Conservation (phyloP, 2,329 filamentous ascomycete species). For the Hymenoscyphus fructigenus region DNA sequence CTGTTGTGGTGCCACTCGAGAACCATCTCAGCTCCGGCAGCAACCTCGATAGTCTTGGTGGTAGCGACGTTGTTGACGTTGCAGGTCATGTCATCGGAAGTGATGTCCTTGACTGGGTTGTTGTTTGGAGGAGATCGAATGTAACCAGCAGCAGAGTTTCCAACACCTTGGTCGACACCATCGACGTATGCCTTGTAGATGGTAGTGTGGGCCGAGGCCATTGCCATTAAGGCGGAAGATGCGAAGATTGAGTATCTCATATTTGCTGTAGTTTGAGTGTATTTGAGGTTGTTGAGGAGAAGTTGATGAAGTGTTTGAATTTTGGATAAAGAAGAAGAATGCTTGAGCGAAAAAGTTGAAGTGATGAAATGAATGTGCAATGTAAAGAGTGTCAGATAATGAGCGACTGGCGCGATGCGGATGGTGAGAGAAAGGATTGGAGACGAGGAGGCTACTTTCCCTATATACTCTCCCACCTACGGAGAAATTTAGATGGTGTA, state of each 20-base stretch:
- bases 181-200: slow-evolving; percentile 31
- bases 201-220: slow-evolving; percentile 30
- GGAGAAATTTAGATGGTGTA: background rate
- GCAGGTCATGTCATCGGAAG: slow-evolving; percentile 41
- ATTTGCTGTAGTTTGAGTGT: slow-evolving; percentile 8
- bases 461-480: slow-evolving; percentile 6
- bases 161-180: slow-evolving; percentile 15
- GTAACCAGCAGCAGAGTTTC: slow-evolving; percentile 23
- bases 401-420: slow-evolving; percentile 23
- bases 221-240: slow-evolving; percentile 24
- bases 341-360: slow-evolving; percentile 9
- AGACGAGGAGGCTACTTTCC: background rate
- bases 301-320: background rate
- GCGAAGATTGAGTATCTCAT: slow-evolving; percentile 30
- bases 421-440: background rate
- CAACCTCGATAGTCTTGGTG: slow-evolving; percentile 43
- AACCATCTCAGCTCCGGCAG: slow-evolving; percentile 39
- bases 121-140: slow-evolving; percentile 42
- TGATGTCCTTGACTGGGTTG: slow-evolving; percentile 37
- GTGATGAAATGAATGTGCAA: slow-evolving; percentile 18
- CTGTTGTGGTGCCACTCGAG: slow-evolving; percentile 55
- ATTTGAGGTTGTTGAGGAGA: background rate
- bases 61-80: slow-evolving; percentile 43
- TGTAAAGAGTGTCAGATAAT: slow-evolving; percentile 11
- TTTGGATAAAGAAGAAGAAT: slow-evolving; percentile 1